phyloP scores from a whole-genome alignment of 495 filamentous ascomycete genomes.

The Cryomyces minteri region DNA sequence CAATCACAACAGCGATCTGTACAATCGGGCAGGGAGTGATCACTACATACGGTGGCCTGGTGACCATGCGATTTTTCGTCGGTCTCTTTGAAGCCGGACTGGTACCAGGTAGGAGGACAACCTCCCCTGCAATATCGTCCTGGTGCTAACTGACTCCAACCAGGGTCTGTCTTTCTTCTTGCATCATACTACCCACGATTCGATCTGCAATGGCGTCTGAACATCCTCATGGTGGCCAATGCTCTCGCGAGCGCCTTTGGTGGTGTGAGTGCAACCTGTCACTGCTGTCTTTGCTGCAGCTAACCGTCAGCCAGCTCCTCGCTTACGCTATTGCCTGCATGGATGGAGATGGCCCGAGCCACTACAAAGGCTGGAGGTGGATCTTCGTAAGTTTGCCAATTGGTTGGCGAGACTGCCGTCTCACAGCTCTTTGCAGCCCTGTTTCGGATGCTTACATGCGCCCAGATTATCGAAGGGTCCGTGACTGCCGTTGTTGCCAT shows the following conservation, averaged over 20 bases:
- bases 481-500: conserved; percentile 19
- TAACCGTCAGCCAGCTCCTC: conserved; percentile 34
- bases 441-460: not conserved
- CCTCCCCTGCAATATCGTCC: no score
- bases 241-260: no score
- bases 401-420: no score
- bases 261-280: no score
- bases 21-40: conserved; percentile 30
- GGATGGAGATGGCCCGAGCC: conserved; percentile 22
- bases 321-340: conserved; percentile 39
- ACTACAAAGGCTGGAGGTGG: conserved; percentile 16
- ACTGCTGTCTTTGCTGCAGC: no score
- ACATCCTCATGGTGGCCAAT: no score
- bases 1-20: not conserved
- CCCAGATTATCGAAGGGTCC: conserved; percentile 26
- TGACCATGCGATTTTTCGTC: conserved; percentile 36
- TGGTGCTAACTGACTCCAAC: no score
- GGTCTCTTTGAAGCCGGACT: conserved; percentile 41
- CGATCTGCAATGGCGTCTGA: no score
- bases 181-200: no score
- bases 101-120: conserved; percentile 24
- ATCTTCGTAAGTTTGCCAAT: conserved; percentile 17
- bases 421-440: no score
- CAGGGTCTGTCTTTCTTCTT: no score
- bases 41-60: conserved; percentile 30